A percentile compares a stretch with the other conserved stretches of the same genome.
phyloP scores from a whole-genome alignment of 192 early-diverging fungal genomes.

The Gaertneriomyces sp. region DNA sequence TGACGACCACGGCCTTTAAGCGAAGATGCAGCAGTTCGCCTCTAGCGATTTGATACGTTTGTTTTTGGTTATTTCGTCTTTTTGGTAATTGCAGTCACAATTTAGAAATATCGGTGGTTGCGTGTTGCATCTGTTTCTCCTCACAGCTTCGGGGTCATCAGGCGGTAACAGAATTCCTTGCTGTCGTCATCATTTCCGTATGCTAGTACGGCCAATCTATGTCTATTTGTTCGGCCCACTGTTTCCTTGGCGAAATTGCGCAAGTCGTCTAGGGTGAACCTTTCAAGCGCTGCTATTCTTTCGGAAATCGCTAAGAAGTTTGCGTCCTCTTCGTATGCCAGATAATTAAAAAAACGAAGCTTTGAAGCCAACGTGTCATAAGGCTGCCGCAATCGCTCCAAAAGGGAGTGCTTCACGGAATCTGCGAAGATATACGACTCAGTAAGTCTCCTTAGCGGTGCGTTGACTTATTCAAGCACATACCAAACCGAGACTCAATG shows the following conservation, averaged over 20 bases:
- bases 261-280: slow-evolving; percentile 20
- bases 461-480: not conserved
- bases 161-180: not conserved
- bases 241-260: slow-evolving; percentile 11
- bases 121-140: too few species aligned
- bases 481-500: slow-evolving; percentile 28
- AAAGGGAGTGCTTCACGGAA: slow-evolving; percentile 20
- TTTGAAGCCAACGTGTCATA: slow-evolving; percentile 33
- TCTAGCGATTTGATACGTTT: too few species aligned
- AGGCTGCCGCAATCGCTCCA: slow-evolving; percentile 31
- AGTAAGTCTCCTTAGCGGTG: not conserved
- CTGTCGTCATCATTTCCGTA: slow-evolving; percentile 35
- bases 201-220: slow-evolving; percentile 30
- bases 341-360: slow-evolving; percentile 24
- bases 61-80: too few species aligned
- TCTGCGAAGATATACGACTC: slow-evolving; percentile 9
- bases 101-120: too few species aligned
- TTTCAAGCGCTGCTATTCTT: slow-evolving; percentile 13
- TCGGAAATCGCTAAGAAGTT: slow-evolving; percentile 19
- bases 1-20: not conserved
- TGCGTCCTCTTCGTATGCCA: slow-evolving; percentile 38
- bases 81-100: too few species aligned
- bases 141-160: too few species aligned
- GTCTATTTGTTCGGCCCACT: slow-evolving; percentile 22
- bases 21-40: too few species aligned